Evolutionary conservation across 495 filamentous ascomycete species (phyloP).

Genomic region (Penicillium samsonianum): DNA sequence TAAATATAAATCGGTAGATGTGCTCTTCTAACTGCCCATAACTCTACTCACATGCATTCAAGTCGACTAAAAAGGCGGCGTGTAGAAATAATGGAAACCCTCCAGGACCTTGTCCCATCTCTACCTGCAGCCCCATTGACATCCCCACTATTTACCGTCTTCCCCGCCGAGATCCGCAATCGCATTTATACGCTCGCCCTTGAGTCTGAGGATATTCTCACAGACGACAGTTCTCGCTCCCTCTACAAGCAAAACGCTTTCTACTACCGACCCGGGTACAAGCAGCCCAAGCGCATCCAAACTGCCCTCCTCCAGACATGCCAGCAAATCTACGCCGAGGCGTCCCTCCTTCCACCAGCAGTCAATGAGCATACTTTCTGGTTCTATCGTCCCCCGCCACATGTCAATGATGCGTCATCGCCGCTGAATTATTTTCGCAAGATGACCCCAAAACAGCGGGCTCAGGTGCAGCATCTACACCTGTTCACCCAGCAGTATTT

Average conservation of each 20-base stretch:
- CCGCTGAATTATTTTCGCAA: conserved; percentile 15
- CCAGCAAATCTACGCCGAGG: conserved; percentile 22
- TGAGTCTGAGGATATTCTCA: conserved; percentile 13
- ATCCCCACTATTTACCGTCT: conserved; percentile 12
- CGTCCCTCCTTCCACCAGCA: conserved; percentile 20
- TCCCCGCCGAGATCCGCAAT: conserved; percentile 21
- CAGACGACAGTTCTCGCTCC: background rate
- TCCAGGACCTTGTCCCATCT: conserved; percentile 11
- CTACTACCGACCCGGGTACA: conserved; percentile 24
- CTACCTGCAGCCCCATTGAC: conserved; percentile 11
- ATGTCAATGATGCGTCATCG: conserved; percentile 16
- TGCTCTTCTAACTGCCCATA: background rate
- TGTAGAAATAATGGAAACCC: background rate
- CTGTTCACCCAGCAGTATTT: conserved; percentile 20
- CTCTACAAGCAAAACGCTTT: conserved; percentile 17
- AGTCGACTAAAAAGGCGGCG: background rate
- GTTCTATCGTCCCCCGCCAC: conserved; percentile 20
- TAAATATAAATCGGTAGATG: background rate
- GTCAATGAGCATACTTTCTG: conserved; percentile 25
- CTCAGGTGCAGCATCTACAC: conserved; percentile 15
- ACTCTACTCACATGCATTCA: background rate
- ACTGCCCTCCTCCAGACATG: conserved; percentile 24
- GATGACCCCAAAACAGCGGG: conserved; percentile 18
- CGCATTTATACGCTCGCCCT: conserved; percentile 14
- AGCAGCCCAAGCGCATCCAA: conserved; percentile 19